A percentile compares a stretch with the other conserved stretches of the same genome.
Evolutionary conservation across 139 green algal genomes (phyloP).

Genomic region (Chlorella sp.): DNA sequence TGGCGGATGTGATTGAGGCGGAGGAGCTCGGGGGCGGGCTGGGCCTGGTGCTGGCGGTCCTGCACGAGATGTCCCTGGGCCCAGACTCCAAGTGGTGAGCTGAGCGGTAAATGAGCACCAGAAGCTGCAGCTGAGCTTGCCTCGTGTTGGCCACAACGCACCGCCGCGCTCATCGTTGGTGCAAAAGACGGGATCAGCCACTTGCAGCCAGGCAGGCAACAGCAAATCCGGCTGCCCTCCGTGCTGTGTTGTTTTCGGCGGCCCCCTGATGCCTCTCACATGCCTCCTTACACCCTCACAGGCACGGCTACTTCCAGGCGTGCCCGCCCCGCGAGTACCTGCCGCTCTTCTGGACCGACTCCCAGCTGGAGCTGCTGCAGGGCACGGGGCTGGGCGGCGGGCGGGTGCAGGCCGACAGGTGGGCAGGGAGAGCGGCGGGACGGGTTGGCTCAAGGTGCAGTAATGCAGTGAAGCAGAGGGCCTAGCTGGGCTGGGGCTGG

Average conservation of each 20-base stretch:
- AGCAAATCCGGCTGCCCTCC: too few relatives aligned
- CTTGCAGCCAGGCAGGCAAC: too few relatives aligned
- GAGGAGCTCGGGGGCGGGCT: constrained; percentile 69
- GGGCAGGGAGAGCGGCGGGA: neutral
- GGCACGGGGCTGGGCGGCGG: constrained; percentile 64
- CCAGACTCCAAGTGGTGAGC: constrained; percentile 57
- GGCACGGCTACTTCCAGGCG: constrained; percentile 69
- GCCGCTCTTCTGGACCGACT: constrained; percentile 75
- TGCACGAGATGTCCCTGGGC: constrained; percentile 65
- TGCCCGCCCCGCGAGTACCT: constrained; percentile 68
- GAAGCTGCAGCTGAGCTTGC: too few relatives aligned
- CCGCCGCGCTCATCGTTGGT: too few relatives aligned
- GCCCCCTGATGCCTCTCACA: too few relatives aligned
- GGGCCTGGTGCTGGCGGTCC: constrained; percentile 74
- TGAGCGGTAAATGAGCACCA: too few relatives aligned
- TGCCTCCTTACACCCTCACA: constrained; percentile 4
- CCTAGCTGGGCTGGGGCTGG: too few relatives aligned
- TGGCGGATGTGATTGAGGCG: constrained; percentile 57
- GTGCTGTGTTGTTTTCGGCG: neutral
- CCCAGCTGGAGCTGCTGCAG: constrained; percentile 56
- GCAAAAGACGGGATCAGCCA: too few relatives aligned
- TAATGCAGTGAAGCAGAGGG: too few relatives aligned
- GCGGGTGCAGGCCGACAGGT: constrained; percentile 45
- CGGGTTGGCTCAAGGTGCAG: too few relatives aligned
- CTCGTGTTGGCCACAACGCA: too few relatives aligned